These are phyloP conservation scores for Cryptococcus sp. DNA, from an alignment of 1,284 basidiomycete genomes.

Conservation along the genomic window DNA sequence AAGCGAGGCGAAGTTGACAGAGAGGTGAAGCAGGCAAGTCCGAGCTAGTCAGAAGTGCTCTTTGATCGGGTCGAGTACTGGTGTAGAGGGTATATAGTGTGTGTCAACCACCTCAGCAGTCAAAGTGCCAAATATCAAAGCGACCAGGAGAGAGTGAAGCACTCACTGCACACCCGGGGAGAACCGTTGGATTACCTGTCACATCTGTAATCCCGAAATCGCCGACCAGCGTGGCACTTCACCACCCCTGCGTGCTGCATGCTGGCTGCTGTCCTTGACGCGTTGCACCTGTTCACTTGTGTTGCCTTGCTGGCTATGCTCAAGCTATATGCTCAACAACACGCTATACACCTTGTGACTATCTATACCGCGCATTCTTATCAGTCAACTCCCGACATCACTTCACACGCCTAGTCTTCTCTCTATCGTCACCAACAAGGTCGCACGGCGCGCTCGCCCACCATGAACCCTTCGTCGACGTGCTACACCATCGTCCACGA, in stretches of 20 bases:
- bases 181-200: background rate
- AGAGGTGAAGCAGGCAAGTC: background rate
- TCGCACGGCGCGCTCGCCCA: slow-evolving; percentile 20
- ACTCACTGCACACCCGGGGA: background rate
- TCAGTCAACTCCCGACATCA: background rate
- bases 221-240: slow-evolving; percentile 5
- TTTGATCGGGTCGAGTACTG: slow-evolving; percentile 5
- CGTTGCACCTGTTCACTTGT: no score
- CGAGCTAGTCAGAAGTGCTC: slow-evolving; percentile 10
- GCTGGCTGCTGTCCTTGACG: no score
- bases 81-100: background rate
- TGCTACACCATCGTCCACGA: slow-evolving; percentile 89
- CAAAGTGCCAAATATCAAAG: background rate
- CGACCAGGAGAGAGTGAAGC: slow-evolving; percentile 1
- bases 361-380: background rate
- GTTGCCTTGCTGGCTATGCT: background rate
- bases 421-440: background rate
- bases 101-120: slow-evolving; percentile 1
- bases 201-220: background rate
- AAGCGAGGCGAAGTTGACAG: slow-evolving; percentile 1
- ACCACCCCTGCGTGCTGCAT: no score
- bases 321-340: background rate
- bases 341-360: background rate
- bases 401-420: background rate
- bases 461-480: slow-evolving; percentile 54